A percentile compares a stretch with the other conserved stretches of the same genome.
phyloP scores from a whole-genome alignment of 495 filamentous ascomycete genomes.

The Rhizodiscina lignyota region DNA sequence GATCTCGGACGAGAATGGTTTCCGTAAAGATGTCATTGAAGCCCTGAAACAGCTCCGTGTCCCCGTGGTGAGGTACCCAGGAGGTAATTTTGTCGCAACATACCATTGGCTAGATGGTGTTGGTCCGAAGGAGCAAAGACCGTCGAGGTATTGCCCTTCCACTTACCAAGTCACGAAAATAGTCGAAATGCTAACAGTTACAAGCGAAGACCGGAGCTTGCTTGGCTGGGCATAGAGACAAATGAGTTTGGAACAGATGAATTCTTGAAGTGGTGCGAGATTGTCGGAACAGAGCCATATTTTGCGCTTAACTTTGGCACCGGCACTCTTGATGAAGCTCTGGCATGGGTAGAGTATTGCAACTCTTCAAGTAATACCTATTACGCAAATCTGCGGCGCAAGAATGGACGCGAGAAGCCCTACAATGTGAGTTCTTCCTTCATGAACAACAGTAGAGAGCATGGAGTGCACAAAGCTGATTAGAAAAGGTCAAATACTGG shows the following conservation, averaged over 20 bases:
- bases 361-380: constrained; percentile 55
- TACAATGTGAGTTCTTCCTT: constrained; percentile 50
- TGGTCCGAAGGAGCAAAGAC: constrained; percentile 49
- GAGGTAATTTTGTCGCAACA: constrained; percentile 66
- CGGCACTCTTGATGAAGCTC: constrained; percentile 46
- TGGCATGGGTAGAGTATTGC: constrained; percentile 73
- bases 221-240: constrained; percentile 56
- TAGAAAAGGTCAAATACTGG: constrained; percentile 40
- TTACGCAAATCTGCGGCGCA: constrained; percentile 59
- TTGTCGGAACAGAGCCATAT: constrained; percentile 54
- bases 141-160: constrained; percentile 26
- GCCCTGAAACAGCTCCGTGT: constrained; percentile 52
- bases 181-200: too few relatives aligned
- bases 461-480: constrained; percentile 5
- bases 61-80: constrained; percentile 63
- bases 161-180: too few relatives aligned
- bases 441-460: too few relatives aligned
- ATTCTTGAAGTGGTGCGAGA: constrained; percentile 64
- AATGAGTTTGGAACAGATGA: constrained; percentile 73
- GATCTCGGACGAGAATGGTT: constrained; percentile 56
- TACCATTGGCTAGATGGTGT: constrained; percentile 74
- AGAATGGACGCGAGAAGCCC: constrained; percentile 54
- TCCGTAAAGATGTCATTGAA: constrained; percentile 56
- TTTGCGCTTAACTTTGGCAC: constrained; percentile 64
- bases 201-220: constrained; percentile 43